Conservation (phyloP, 768 basidiomycete genomes). For the Macrolepiota dolichaula region DNA sequence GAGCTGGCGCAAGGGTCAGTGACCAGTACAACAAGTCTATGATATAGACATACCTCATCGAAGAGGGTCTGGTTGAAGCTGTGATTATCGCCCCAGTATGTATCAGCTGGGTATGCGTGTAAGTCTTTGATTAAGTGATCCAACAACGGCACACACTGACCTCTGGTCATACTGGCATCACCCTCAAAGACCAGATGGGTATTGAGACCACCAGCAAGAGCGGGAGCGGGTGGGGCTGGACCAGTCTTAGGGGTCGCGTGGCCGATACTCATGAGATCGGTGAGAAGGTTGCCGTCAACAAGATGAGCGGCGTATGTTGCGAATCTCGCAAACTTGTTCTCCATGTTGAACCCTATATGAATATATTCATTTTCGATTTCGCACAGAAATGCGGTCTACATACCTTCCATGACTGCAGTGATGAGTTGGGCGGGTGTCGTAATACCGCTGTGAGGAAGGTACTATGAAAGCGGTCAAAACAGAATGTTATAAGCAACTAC, state of each 20-base stretch:
- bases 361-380: no score
- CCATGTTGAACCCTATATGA: constrained; percentile 17
- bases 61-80: no score
- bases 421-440: no score
- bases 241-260: background rate
- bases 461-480: no score
- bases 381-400: no score
- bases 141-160: background rate
- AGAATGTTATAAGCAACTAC: no score
- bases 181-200: no score
- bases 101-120: background rate
- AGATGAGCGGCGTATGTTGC: constrained; percentile 13
- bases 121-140: background rate
- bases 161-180: constrained; percentile 12
- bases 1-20: constrained; percentile 8
- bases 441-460: no score
- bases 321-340: constrained; percentile 12
- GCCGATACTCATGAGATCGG: no score
- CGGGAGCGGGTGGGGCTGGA: constrained; percentile 15
- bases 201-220: no score
- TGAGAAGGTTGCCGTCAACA: no score
- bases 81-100: constrained; percentile 15
- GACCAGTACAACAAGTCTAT: background rate
- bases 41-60: constrained; percentile 1
- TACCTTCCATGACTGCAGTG: no score